A percentile compares a stretch with the other conserved stretches of the same genome.
phyloP scores from a whole-genome alignment of 78 protist species.

The Ministeria vibrans region DNA sequence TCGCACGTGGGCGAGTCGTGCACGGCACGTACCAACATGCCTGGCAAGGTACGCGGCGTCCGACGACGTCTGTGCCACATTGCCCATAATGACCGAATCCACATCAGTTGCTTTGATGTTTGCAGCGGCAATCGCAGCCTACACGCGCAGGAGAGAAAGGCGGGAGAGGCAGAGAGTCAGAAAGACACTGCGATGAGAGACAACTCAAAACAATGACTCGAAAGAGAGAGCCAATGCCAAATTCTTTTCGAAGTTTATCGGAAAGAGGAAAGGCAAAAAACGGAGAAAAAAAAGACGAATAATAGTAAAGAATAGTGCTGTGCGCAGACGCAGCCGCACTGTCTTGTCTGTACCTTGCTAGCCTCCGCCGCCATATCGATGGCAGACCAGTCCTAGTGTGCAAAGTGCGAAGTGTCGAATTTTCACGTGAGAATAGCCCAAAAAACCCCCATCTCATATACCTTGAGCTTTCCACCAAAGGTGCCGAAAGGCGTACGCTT shows the following conservation, averaged over 20 bases:
- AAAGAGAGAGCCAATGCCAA: background rate
- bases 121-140: background rate
- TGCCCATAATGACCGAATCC: constrained; percentile 42
- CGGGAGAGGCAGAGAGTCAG: background rate
- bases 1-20: no score
- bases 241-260: no score
- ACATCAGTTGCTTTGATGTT: background rate
- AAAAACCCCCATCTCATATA: no score
- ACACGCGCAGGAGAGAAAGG: background rate
- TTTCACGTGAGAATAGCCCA: background rate
- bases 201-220: no score
- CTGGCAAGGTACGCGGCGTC: constrained; percentile 62
- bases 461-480: constrained; percentile 57
- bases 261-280: background rate
- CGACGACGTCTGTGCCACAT: constrained; percentile 37
- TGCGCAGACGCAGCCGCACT: background rate
- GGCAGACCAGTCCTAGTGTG: constrained; percentile 34
- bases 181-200: background rate
- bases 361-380: constrained; percentile 51
- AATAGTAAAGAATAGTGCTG: background rate
- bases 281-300: background rate
- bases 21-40: no score
- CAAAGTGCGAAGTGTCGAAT: no score
- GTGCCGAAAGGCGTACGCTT: constrained; percentile 74
- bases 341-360: background rate